These are phyloP conservation scores for Paraleonurus japonicus DNA, from an alignment of 257 asterid genomes.

Conservation along the genomic window DNA sequence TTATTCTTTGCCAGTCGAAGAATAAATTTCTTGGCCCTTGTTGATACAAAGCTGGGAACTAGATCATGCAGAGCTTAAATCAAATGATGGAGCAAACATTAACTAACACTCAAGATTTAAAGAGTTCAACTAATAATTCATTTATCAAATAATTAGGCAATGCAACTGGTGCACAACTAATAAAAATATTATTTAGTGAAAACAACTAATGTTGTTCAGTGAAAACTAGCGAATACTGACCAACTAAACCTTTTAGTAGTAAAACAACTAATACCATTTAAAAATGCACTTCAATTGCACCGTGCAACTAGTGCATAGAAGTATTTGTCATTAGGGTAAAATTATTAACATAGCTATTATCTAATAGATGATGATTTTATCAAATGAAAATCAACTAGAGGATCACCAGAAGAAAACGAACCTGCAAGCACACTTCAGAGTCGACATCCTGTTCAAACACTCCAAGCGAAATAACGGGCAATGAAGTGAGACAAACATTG, in stretches of 20 bases:
- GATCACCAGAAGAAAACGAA: conserved; percentile 30
- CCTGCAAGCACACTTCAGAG: conserved; percentile 98
- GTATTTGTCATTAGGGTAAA: too few relatives aligned
- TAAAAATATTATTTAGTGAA: too few relatives aligned
- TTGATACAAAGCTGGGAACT: conserved; percentile 96
- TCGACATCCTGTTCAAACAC: conserved; percentile 98
- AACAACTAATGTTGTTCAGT: too few relatives aligned
- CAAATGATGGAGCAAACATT: not conserved
- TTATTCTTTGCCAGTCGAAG: conserved; percentile 86
- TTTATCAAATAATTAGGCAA: not conserved
- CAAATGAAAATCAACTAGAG: not conserved
- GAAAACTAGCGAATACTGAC: too few relatives aligned
- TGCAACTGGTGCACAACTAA: too few relatives aligned
- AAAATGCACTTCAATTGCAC: too few relatives aligned
- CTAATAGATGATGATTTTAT: not conserved
- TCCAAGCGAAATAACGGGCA: conserved; percentile 96
- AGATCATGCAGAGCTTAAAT: conserved; percentile 30
- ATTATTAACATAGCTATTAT: not conserved
- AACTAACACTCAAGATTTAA: not conserved
- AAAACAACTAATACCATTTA: too few relatives aligned
- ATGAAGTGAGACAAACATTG: conserved; percentile 91
- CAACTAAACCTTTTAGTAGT: too few relatives aligned
- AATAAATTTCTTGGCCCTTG: conserved; percentile 90
- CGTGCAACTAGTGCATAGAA: too few relatives aligned
- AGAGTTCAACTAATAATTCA: not conserved